These are phyloP conservation scores for Colletotrichum magnum DNA, from an alignment of 2,329 filamentous ascomycete genomes.

Conservation along the genomic window DNA sequence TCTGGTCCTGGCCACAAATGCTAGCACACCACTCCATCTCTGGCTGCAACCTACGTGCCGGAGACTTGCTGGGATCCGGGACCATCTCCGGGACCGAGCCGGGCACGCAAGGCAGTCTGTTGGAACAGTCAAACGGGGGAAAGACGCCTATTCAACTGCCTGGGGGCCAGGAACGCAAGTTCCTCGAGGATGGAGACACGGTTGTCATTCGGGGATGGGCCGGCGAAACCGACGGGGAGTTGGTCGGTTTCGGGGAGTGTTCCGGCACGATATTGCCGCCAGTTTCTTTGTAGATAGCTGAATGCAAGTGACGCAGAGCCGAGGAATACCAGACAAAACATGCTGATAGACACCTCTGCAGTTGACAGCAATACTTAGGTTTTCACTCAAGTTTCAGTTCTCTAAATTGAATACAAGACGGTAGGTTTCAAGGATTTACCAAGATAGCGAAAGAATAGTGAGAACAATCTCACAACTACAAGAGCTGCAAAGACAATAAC, in stretches of 20 bases:
- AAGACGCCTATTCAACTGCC: conserved; percentile 74
- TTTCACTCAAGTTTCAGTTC: no score
- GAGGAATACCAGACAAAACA: no score
- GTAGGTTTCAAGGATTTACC: no score
- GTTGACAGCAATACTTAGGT: no score
- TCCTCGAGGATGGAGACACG: conserved; percentile 82
- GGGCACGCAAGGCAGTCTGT: conserved; percentile 77
- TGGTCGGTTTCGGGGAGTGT: conserved; percentile 86
- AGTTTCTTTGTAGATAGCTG: not conserved
- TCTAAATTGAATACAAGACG: no score
- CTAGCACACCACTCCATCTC: conserved; percentile 84
- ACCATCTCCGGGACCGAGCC: conserved; percentile 77
- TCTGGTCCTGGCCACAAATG: conserved; percentile 90
- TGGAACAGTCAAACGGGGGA: conserved; percentile 80
- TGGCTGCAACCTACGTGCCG: conserved; percentile 80
- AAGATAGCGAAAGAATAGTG: no score
- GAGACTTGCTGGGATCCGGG: conserved; percentile 82
- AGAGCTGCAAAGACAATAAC: no score
- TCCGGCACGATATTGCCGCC: conserved; percentile 65
- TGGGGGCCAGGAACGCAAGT: conserved; percentile 76
- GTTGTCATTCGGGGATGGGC: conserved; percentile 76
- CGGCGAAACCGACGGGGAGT: conserved; percentile 73
- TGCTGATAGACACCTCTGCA: no score
- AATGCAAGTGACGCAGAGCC: not conserved
- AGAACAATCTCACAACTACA: no score